Conservation (phyloP, 129 eudicot genomes). For the Calendula officinalis region DNA sequence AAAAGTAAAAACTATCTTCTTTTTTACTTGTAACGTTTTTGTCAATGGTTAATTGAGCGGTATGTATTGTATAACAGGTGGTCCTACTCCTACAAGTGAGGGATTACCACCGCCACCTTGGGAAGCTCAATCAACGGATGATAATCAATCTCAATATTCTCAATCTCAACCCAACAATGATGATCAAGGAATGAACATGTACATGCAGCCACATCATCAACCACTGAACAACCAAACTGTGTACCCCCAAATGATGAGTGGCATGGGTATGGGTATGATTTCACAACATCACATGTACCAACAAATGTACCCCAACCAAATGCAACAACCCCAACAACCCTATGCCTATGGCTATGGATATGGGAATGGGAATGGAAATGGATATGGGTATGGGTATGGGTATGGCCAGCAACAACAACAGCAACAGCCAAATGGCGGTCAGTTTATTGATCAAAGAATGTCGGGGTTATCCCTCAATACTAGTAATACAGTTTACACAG, state of each 20-base stretch:
- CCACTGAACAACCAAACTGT: slow-evolving; percentile 34
- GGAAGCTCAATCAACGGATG: slow-evolving; percentile 61
- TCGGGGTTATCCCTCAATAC: slow-evolving; percentile 43
- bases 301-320: slow-evolving; percentile 52
- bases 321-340: slow-evolving; percentile 45
- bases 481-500: slow-evolving; percentile 25
- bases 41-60: neutral
- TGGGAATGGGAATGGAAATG: slow-evolving; percentile 15
- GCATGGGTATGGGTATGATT: slow-evolving; percentile 49
- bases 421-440: slow-evolving; percentile 25
- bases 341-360: slow-evolving; percentile 37
- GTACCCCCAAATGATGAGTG: slow-evolving; percentile 25
- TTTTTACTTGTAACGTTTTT: neutral
- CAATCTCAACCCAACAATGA: slow-evolving; percentile 26
- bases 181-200: slow-evolving; percentile 43
- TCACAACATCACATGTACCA: slow-evolving; percentile 54
- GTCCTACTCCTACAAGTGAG: slow-evolving; percentile 36
- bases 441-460: slow-evolving; percentile 62
- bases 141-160: slow-evolving; percentile 35
- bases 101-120: slow-evolving; percentile 88
- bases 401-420: slow-evolving; percentile 59
- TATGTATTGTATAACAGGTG: slow-evolving; percentile 35
- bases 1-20: slow-evolving; percentile 19
- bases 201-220: slow-evolving; percentile 32
- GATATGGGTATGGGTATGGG: slow-evolving; percentile 46